Percentiles rank a stretch among this genome's conserved stretches.
phyloP scores from a whole-genome alignment of 805 yeast species.

The Saccharomycopsis fodiens region DNA sequence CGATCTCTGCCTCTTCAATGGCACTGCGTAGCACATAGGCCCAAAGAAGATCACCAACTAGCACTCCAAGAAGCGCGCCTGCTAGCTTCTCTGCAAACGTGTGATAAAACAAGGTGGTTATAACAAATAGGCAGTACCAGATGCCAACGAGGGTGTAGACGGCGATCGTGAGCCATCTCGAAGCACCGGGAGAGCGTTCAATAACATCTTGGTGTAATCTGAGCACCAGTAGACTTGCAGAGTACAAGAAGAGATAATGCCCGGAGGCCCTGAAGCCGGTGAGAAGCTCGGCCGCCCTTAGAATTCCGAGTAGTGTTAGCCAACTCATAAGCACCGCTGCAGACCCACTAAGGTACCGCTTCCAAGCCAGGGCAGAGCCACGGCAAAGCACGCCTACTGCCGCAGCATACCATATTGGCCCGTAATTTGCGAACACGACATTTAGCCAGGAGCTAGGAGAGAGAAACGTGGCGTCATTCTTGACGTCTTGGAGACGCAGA shows the following conservation, averaged over 20 bases:
- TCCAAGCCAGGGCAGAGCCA: neutral
- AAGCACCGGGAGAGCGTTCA: neutral
- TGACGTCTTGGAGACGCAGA: neutral
- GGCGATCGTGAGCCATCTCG: neutral
- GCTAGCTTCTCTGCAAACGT: conserved; percentile 11
- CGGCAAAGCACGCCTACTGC: neutral
- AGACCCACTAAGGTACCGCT: neutral
- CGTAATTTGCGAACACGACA: conserved; percentile 8
- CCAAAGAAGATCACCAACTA: too few species aligned
- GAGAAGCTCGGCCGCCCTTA: too few species aligned
- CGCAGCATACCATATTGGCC: conserved; percentile 6
- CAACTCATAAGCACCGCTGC: neutral
- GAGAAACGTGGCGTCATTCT: neutral
- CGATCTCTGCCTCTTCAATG: too few species aligned
- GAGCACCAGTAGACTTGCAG: conserved; percentile 13
- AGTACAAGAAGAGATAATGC: conserved; percentile 11
- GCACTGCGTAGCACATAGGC: too few species aligned
- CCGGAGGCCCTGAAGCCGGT: conserved; percentile 12
- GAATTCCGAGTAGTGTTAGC: neutral
- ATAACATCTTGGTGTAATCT: conserved; percentile 1
- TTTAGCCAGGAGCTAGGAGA: conserved; percentile 1
- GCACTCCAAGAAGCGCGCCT: conserved; percentile 6
- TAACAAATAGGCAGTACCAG: conserved; percentile 11
- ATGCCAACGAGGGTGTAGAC: neutral
- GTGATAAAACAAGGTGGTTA: conserved; percentile 14